Evolutionary conservation across 257 asterid genomes (phyloP), one percentile per base, ranked within the genome.

Genomic region (Rehmannia glutinosa): DNA sequence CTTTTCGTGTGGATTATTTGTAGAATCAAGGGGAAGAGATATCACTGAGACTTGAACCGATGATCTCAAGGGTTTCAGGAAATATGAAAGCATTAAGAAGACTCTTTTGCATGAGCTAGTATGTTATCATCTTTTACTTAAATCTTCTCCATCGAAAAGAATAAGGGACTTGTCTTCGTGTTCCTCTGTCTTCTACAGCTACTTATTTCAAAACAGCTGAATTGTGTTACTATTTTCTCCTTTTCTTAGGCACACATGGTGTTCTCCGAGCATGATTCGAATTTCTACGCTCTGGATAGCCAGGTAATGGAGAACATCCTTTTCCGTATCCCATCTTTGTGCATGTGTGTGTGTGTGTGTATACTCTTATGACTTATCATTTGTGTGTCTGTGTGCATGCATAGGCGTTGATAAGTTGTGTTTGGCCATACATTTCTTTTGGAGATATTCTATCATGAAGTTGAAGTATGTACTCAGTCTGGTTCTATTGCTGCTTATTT

Each of bases 11-110:
- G 60, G 36, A 49, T 56, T 52, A 2, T 70, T 50, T 61, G 68
- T 78, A 93, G 98, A 93, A 90, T 83, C 88, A 81, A 15, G 98
- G 98, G 54, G 97, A 93, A 77, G 98, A 93, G 84, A 90, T 93
- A 72, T 93, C 97, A 16, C 75, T 93, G 68, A 92, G 97, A 23
- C 96, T 93, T 67, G 98, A 59, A 93, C 97, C 2, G 97, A 90
- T 73, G 96, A 93, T 80, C 96, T 93, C 79, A 83, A 79, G 78
- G 97, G 99, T 78, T 90, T 93, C 82, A 82, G 98, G 82, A 93
- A 90, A 83, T 90, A 87, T 28, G 86, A 79, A 49, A 88, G 89
- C 70, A 88, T 93, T 52, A 93, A 90, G 82, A 86, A 79, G 81
- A 93, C 96, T 53, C 98, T 93, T 72, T 77, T 87, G 80, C 97